These are phyloP conservation scores for Trichocladium uniseriatum DNA, from an alignment of 495 filamentous ascomycete genomes.

Conservation along the genomic window DNA sequence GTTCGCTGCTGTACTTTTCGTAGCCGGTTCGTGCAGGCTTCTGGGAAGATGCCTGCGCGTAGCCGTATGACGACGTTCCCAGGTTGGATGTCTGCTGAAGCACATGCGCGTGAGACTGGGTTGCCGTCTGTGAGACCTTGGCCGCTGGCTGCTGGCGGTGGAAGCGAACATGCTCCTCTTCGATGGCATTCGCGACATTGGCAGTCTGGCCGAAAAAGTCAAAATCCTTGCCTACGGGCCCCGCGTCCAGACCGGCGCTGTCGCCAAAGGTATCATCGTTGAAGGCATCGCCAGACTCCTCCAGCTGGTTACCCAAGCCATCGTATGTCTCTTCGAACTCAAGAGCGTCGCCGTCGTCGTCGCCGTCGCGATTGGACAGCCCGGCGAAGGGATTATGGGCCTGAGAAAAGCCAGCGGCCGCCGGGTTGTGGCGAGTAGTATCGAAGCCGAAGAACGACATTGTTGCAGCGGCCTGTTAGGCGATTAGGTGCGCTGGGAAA, in stretches of 20 bases:
- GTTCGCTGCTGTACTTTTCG: slow-evolving; percentile 71
- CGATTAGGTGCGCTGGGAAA: neutral
- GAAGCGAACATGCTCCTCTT: slow-evolving; percentile 81
- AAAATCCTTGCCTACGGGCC: slow-evolving; percentile 75
- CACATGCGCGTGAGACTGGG: slow-evolving; percentile 24
- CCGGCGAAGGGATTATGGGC: slow-evolving; percentile 83
- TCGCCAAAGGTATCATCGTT: slow-evolving; percentile 97
- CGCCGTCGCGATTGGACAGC: slow-evolving; percentile 56
- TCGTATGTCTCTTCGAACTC: slow-evolving; percentile 99
- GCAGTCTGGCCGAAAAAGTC: slow-evolving; percentile 94
- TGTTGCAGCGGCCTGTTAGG: neutral
- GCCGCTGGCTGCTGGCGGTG: slow-evolving; percentile 50
- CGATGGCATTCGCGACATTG: slow-evolving; percentile 70
- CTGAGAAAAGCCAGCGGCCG: slow-evolving; percentile 67
- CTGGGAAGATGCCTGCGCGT: slow-evolving; percentile 33
- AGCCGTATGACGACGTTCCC: slow-evolving; percentile 27
- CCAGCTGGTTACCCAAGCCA: slow-evolving; percentile 81
- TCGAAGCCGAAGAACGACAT: slow-evolving; percentile 79
- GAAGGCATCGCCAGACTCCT: slow-evolving; percentile 88
- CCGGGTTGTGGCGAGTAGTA: slow-evolving; percentile 48
- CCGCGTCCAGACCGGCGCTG: slow-evolving; percentile 23
- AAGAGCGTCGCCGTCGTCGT: slow-evolving; percentile 70
- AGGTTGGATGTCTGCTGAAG: slow-evolving; percentile 22
- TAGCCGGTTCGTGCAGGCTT: slow-evolving; percentile 69
- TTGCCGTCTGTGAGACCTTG: slow-evolving; percentile 24